Base-by-base conservation (phyloP, 768 basidiomycete species). In the Tephrocybe sp. region DNA sequence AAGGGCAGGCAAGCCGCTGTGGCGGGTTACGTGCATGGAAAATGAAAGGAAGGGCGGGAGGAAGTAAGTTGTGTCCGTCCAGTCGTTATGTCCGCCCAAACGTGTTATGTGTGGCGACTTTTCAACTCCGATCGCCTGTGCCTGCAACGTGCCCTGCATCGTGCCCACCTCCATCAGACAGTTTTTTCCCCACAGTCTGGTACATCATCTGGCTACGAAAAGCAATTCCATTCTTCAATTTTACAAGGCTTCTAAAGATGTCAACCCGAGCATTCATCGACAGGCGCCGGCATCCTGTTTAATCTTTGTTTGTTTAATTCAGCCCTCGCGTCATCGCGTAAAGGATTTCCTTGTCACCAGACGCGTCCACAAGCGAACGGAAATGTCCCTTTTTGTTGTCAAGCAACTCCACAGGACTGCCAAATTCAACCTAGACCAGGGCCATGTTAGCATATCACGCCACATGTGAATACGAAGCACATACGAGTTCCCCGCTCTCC, bases 21-120 rank as follows among this genome's bases (percentile, higher is more conserved):
- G 41, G 41, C 69, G 82, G 68, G 81, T 73, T 65, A 79, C 66
- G 64, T 80, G 76, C 79, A 80, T 78, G 49, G 62, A 63, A 36
- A 41, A 68, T 56, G 57, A 61, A 66, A 58, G 52, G 61, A 63
- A 63, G 50, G 58, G 56, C 63, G 46, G 23, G 11, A 50, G 33
- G 30, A 38, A 43, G 40, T 14, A 50, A 50, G 23, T 42, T 39
- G 38, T 39, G 8, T 20, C 18, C 34, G 15, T 4, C 28, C 5
- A 30, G 11, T 5, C 11, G 28, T 30, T 30, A 30, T 30, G 28
- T 30, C 28, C 28, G 28, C 28, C 28, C 28, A 3, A 46, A 50
- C 23, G 48, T 54, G 51, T 51, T 61, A 56, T 58, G 55, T 50
- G 50, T 54, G 45, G 38, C 50, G 33, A 53, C 21, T 46, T 54